These are phyloP conservation scores for Mycena kentingensis DNA, from an alignment of 768 basidiomycete species.

Conservation along the genomic window DNA sequence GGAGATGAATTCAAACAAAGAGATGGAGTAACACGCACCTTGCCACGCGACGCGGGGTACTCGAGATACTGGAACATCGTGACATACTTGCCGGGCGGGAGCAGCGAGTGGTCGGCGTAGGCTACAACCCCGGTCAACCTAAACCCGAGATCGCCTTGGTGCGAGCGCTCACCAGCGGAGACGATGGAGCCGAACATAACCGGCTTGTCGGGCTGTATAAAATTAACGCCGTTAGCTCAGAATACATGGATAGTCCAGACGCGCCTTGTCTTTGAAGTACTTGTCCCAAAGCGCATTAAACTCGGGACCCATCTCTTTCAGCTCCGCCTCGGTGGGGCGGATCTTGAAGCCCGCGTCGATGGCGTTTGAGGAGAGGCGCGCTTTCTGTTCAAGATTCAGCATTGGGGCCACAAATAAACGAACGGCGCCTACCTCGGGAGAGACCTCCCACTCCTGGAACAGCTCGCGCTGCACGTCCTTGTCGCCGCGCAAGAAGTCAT, in stretches of 20 bases:
- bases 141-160: not conserved
- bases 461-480: slow-evolving; percentile 55
- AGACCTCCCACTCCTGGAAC: slow-evolving; percentile 24
- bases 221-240: not conserved
- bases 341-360: slow-evolving; percentile 83
- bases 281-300: slow-evolving; percentile 67
- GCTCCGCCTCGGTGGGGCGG: slow-evolving; percentile 66
- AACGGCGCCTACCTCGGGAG: slow-evolving; percentile 34
- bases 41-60: slow-evolving; percentile 74
- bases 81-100: slow-evolving; percentile 72
- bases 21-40: slow-evolving; percentile 37
- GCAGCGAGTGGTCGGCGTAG: slow-evolving; percentile 69
- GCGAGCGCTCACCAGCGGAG: slow-evolving; percentile 44
- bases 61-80: slow-evolving; percentile 80
- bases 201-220: slow-evolving; percentile 62
- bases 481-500: slow-evolving; percentile 73
- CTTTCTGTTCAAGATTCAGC: slow-evolving; percentile 57
- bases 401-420: not conserved
- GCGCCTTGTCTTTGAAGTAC: slow-evolving; percentile 71
- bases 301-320: slow-evolving; percentile 79
- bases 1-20: not conserved
- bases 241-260: not conserved
- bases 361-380: slow-evolving; percentile 65
- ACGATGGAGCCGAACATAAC: slow-evolving; percentile 76
- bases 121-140: slow-evolving; percentile 33